These are phyloP conservation scores for Trichoderma polysporum DNA, from an alignment of 2,329 filamentous ascomycete genomes.

Conservation along the genomic window DNA sequence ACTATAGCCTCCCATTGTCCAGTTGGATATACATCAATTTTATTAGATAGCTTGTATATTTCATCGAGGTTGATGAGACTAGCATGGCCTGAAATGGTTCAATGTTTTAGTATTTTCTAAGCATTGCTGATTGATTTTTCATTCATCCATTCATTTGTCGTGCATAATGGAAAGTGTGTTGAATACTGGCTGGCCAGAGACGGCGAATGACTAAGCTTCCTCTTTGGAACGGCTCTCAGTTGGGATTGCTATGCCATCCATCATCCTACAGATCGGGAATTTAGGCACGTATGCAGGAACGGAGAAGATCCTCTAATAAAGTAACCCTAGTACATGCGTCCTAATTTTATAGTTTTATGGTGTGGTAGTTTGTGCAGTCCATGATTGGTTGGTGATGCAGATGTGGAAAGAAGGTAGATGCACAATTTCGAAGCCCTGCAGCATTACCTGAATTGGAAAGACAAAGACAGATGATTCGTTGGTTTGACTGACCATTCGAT, in stretches of 20 bases:
- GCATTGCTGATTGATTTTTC: background rate
- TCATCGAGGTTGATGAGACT: background rate
- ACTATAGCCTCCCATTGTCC: too few relatives aligned
- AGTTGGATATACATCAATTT: background rate
- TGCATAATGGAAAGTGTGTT: background rate
- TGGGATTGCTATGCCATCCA: background rate
- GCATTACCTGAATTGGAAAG: slow-evolving; percentile 6
- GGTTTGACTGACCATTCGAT: background rate
- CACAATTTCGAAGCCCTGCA: background rate
- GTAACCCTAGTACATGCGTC: background rate
- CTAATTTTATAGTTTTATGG: background rate
- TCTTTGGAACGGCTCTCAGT: background rate
- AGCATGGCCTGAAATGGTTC: background rate
- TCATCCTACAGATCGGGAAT: background rate
- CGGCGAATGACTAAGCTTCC: background rate
- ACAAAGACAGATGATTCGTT: background rate
- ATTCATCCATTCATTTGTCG: background rate
- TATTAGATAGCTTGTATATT: background rate
- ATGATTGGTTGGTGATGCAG: background rate
- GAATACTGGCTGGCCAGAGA: background rate
- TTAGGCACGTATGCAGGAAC: background rate
- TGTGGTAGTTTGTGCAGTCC: background rate
- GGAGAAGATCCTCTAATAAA: background rate
- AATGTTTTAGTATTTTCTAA: background rate
- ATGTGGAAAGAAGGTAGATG: background rate